Conservation (phyloP, 2,329 filamentous ascomycete genomes). For the Talaromyces funiculosus region DNA sequence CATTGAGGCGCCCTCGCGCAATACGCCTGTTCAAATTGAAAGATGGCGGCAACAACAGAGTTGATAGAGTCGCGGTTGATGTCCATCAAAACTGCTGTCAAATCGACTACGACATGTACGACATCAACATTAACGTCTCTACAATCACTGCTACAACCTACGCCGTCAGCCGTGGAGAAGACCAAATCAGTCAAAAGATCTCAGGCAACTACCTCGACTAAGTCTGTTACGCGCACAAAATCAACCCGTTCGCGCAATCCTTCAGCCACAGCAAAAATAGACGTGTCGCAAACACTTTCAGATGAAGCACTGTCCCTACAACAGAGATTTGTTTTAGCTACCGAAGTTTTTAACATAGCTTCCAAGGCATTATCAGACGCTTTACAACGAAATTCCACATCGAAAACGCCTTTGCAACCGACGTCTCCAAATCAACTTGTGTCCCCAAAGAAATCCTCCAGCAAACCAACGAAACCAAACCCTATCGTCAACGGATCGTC, state of each 20-base stretch:
- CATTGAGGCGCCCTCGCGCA: neutral
- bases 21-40: neutral
- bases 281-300: constrained; percentile 23
- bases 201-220: constrained; percentile 21
- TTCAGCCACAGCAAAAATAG: constrained; percentile 22
- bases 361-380: constrained; percentile 40
- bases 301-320: constrained; percentile 30
- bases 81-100: constrained; percentile 51
- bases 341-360: constrained; percentile 42
- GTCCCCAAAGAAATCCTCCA: constrained; percentile 18
- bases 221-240: constrained; percentile 22
- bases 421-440: constrained; percentile 26
- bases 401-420: constrained; percentile 22
- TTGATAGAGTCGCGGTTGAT: constrained; percentile 28
- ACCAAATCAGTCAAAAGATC: constrained; percentile 13
- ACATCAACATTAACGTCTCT: constrained; percentile 35
- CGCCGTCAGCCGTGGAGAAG: constrained; percentile 20
- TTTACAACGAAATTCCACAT: constrained; percentile 22
- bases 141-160: constrained; percentile 33
- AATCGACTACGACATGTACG: constrained; percentile 52
- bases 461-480: constrained; percentile 11
- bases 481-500: constrained; percentile 5
- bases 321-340: constrained; percentile 39
- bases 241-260: constrained; percentile 22
- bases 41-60: constrained; percentile 13